Base-by-base conservation (phyloP, 495 filamentous ascomycete species). In the Xylaria palmicola region DNA sequence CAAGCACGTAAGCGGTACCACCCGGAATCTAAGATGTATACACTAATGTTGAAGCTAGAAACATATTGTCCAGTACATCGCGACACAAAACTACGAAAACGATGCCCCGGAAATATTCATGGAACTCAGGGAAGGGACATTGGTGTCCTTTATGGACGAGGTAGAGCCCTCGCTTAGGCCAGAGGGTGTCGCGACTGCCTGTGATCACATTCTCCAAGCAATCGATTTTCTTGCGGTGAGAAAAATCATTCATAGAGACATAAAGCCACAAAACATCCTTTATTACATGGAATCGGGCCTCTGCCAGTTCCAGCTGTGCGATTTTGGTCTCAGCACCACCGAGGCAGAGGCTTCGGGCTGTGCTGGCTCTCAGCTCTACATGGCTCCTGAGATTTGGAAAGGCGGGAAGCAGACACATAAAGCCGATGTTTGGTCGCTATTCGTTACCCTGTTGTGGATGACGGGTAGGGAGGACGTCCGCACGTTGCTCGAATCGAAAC, bases 211-310 rank as follows among this genome's bases (percentile, higher is more conserved):
- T 41, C 64, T 72, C 8, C 37, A 49, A 10, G 68, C 65, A 0
- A 50, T 72, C 0, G 65, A 70, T 51, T 68, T 59, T 41, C 52
- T 72, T 1, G 50, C 48, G 0, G 19, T 2, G 12, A 3, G 86
- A 64, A 80, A 82, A 19, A 85, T 90, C 56, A 83, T 89, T 49
- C 87, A 91, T 67, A 76, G 88, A 22, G 88, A 91, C 73, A 72
- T 90, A 50, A 91, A 91, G 70, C 88, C 88, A 0, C 85, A 87
- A 62, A 91, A 91, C 67, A 84, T 90, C 24, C 75, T 91, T 7
- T 72, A 64, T 47, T n/a, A 12, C 0, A 5, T 15, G 13, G 3
- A 26, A 9, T 8, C 45, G 6, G 10, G 4, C 0, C 6, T 17
- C 0, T 62, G 48, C 22, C 7, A 7, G 1, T 71, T 67, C 30